A percentile compares a stretch with the other conserved stretches of the same genome.
Conservation (phyloP, 2,329 filamentous ascomycete species). For the Leptoxyphium fumago region DNA sequence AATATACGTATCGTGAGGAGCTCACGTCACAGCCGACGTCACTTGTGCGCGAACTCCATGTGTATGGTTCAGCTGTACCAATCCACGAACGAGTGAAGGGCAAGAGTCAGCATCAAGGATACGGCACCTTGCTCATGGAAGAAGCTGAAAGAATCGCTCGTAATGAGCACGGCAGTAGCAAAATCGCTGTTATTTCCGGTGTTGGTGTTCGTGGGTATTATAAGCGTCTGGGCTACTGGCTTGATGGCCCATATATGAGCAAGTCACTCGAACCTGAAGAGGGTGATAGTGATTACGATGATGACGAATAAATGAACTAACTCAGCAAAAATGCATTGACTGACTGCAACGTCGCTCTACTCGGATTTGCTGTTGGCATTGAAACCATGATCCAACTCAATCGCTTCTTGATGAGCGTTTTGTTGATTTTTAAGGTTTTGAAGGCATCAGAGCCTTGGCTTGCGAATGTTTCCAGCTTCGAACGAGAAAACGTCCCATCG, state of each 20-base stretch:
- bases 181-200: slow-evolving; percentile 96
- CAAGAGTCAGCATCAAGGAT: slow-evolving; percentile 98
- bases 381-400: slow-evolving; percentile 71
- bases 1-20: slow-evolving; percentile 84
- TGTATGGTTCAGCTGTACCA: slow-evolving; percentile 94
- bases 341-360: slow-evolving; percentile 71
- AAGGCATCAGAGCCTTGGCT: background rate
- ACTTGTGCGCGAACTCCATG: slow-evolving; percentile 85
- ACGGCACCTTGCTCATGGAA: slow-evolving; percentile 92
- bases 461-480: background rate
- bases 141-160: slow-evolving; percentile 90
- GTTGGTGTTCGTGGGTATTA: slow-evolving; percentile 95
- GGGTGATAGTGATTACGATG: slow-evolving; percentile 10
- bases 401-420: slow-evolving; percentile 60
- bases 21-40: slow-evolving; percentile 76
- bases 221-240: slow-evolving; percentile 75
- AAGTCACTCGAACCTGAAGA: slow-evolving; percentile 21
- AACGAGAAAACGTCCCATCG: slow-evolving; percentile 31
- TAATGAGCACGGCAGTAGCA: slow-evolving; percentile 83
- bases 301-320: slow-evolving; percentile 15
- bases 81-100: slow-evolving; percentile 87
- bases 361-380: slow-evolving; percentile 69
- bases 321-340: slow-evolving; percentile 80
- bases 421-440: slow-evolving; percentile 34
- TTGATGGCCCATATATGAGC: slow-evolving; percentile 69